Conservation (phyloP, 768 basidiomycete genomes). For the Leucosporidium yakuticum region DNA sequence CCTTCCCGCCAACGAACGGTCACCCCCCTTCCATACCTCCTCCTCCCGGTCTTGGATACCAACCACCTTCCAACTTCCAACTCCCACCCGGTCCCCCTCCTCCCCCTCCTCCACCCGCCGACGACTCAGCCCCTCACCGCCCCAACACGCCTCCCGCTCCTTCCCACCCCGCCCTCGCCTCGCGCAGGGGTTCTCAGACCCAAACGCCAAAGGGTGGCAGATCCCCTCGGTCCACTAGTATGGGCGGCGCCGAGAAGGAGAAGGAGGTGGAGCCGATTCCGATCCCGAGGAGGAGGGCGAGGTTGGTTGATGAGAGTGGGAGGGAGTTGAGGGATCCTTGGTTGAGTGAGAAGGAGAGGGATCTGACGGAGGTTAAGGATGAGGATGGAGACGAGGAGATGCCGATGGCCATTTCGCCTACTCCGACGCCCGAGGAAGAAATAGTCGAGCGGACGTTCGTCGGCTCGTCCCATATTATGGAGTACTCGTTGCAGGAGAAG, state of each 20-base stretch:
- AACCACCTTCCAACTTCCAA: neutral
- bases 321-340: too few species aligned
- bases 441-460: conserved; percentile 30
- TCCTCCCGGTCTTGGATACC: neutral
- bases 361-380: neutral
- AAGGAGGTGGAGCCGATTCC: neutral
- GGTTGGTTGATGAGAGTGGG: too few species aligned
- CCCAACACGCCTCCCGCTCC: neutral
- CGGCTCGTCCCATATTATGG: conserved; percentile 51
- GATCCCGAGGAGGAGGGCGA: neutral
- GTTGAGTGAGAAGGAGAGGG: too few species aligned
- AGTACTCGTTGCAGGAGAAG: conserved; percentile 77
- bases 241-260: neutral
- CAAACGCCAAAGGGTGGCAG: too few species aligned
- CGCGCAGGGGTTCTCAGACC: too few species aligned
- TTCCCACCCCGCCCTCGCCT: too few species aligned
- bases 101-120: neutral
- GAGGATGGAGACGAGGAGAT: neutral
- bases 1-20: neutral
- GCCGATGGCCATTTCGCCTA: neutral
- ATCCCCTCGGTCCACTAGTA: neutral
- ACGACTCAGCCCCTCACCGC: neutral
- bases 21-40: neutral
- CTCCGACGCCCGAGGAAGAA: conserved; percentile 1
- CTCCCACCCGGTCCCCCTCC: neutral